Evolutionary conservation across 495 filamentous ascomycete genomes (phyloP).

Genomic region (Corynascus novoguineensis): DNA sequence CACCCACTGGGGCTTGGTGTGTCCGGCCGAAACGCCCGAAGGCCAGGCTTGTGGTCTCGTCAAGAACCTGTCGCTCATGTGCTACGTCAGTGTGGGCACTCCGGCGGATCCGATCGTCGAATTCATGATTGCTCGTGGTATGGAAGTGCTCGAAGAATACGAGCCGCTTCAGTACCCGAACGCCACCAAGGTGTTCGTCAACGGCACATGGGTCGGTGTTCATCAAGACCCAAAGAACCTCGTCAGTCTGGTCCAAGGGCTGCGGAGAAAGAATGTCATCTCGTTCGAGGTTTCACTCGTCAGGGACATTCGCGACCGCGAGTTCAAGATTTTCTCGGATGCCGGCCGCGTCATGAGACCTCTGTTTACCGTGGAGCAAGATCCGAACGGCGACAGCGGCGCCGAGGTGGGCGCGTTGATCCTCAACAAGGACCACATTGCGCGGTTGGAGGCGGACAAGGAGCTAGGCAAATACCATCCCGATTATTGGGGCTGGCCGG

Average conservation of each 20-base stretch:
- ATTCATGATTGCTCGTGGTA: slow-evolving; percentile 88
- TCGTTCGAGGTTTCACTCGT: slow-evolving; percentile 88
- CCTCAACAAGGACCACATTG: slow-evolving; percentile 75
- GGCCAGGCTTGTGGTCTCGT: slow-evolving; percentile 97
- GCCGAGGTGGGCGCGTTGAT: slow-evolving; percentile 70
- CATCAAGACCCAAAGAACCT: slow-evolving; percentile 78
- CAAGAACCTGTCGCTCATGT: slow-evolving; percentile 98
- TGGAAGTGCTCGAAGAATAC: slow-evolving; percentile 96
- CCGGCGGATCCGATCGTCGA: slow-evolving; percentile 84
- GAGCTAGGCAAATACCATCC: slow-evolving; percentile 51
- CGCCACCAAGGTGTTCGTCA: slow-evolving; percentile 96
- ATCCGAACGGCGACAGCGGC: slow-evolving; percentile 64
- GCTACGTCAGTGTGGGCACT: slow-evolving; percentile 90
- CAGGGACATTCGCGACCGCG: slow-evolving; percentile 88
- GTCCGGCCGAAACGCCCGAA: slow-evolving; percentile 96
- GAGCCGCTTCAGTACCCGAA: slow-evolving; percentile 82
- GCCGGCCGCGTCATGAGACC: slow-evolving; percentile 91
- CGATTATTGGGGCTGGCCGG: slow-evolving; percentile 78
- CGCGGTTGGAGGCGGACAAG: slow-evolving; percentile 55
- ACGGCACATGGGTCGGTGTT: slow-evolving; percentile 94
- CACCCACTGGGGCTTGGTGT: slow-evolving; percentile 97
- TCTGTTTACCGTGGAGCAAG: slow-evolving; percentile 69
- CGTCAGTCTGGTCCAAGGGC: slow-evolving; percentile 65
- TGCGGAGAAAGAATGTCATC: slow-evolving; percentile 72
- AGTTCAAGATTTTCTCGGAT: slow-evolving; percentile 98